Conservation (phyloP, 1,284 basidiomycete species). For the Polyporus tsugae region DNA sequence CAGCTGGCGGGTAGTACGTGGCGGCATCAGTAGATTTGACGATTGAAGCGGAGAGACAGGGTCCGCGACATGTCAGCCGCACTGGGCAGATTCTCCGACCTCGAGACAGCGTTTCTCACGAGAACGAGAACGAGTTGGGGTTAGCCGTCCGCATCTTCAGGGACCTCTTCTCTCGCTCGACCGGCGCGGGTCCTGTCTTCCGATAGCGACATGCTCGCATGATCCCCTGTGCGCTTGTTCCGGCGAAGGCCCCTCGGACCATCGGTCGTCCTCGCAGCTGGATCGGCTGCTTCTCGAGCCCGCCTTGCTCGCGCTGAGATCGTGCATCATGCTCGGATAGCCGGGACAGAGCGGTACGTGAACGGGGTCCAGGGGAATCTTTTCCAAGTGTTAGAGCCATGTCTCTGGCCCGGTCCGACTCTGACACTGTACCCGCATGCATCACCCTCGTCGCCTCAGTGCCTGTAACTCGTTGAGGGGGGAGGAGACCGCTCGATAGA, state of each 20-base stretch:
- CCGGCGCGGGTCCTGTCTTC: constrained; percentile 11
- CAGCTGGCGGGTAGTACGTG: not conserved
- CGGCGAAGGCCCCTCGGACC: constrained; percentile 3
- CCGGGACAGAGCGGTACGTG: not conserved
- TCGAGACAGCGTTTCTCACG: constrained; percentile 18
- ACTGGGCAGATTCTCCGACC: constrained; percentile 22
- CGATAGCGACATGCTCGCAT: constrained; percentile 10
- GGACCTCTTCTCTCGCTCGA: constrained; percentile 6
- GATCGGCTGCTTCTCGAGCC: constrained; percentile 9
- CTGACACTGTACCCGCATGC: not conserved
- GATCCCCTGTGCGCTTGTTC: not conserved
- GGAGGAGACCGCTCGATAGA: not conserved
- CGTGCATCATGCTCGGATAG: constrained; percentile 3
- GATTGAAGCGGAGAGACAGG: constrained; percentile 20
- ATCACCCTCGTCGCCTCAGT: constrained; percentile 3
- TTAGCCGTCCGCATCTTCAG: constrained; percentile 11
- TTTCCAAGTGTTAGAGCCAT: not conserved
- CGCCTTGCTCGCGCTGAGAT: constrained; percentile 6
- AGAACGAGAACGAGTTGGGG: constrained; percentile 13
- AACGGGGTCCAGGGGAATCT: not conserved
- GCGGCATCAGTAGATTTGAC: constrained; percentile 14
- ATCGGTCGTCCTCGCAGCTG: constrained; percentile 5
- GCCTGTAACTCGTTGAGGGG: not conserved
- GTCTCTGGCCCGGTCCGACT: not conserved
- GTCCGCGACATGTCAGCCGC: constrained; percentile 19